Base-by-base conservation (phyloP, 371 early-diverging fungal species). In the Fennellomyces sp. region DNA sequence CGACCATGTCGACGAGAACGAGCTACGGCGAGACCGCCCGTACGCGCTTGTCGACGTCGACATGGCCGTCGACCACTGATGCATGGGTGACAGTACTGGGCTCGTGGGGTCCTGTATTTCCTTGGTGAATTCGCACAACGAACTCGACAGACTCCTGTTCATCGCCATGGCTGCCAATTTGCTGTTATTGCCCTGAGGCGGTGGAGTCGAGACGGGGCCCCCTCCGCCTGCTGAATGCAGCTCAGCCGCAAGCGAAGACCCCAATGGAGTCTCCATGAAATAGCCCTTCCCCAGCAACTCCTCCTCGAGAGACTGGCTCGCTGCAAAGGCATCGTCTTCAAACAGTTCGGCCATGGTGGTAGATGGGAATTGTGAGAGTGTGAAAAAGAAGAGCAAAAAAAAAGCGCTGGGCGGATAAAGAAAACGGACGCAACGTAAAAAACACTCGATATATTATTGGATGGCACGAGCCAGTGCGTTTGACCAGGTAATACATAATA, bases 191-290 rank as follows among this genome's bases (percentile, higher is more conserved):
- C n/a, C n/a, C n/a, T n/a, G n/a, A 21, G 56, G 52, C 33, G 57
- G 56, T 35, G 64, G 65, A 41, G 65, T 58, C 4, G 68, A 55
- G 17, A 58, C 29, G 23, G 55, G 58, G 21, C 66, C 62, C 15
- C 58, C 61, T 41, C 57, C 53, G n/a, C 69, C 70, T 29, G 80
- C 80, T 6, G 80, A 79, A 54, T 79, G 72, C 10, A 79, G 66
- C 61, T 79, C 80, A n/a, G 80, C 80, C 19, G 80, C 80, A 28
- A 79, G 57, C 42, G 80, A 79, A 28, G 80, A 76, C 7, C 76
- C 76, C 35, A 79, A 50, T 26, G 73, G 78, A 25, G 69, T 68
- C 25, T 64, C 65, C 63, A 60, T 63, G 56, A 56, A 68, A 39
- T 79, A 76, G 0, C 80, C 76, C 63, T 75, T 72, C 8, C 76